Conservation (phyloP, 2,329 filamentous ascomycete genomes). For the Emergomyces orientalis region DNA sequence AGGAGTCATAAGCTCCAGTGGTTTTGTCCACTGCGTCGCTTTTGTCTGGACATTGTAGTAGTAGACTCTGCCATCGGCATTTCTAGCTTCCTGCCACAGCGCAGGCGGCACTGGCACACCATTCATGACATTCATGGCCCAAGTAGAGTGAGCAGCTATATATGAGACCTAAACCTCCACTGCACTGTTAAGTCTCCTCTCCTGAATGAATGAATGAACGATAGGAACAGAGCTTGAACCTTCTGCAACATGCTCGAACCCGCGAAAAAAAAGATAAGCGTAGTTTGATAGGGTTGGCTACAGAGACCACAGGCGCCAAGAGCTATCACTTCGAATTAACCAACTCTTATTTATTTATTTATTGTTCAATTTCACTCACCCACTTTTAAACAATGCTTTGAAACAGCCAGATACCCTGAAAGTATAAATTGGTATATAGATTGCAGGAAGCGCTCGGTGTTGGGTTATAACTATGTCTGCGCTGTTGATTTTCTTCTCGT, state of each 20-base stretch:
- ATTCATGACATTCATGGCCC: slow-evolving; percentile 45
- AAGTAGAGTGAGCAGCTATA: neutral
- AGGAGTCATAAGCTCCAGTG: slow-evolving; percentile 74
- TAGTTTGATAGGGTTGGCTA: neutral
- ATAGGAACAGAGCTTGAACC: neutral
- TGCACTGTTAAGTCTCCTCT: neutral
- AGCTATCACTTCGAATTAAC: neutral
- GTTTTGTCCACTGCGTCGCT: slow-evolving; percentile 88
- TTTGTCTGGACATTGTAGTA: slow-evolving; percentile 86
- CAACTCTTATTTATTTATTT: neutral
- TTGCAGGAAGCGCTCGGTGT: neutral
- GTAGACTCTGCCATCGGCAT: slow-evolving; percentile 73
- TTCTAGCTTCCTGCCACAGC: slow-evolving; percentile 72
- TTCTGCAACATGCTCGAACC: neutral
- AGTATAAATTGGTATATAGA: neutral
- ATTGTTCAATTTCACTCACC: neutral
- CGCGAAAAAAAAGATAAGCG: neutral
- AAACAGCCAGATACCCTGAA: neutral
- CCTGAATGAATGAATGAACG: neutral
- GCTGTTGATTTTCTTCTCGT: neutral
- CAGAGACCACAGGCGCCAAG: neutral
- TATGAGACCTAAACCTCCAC: neutral
- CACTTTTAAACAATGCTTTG: neutral
- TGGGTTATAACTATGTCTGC: neutral
- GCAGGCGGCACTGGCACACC: slow-evolving; percentile 44